Evolutionary conservation across 2,329 filamentous ascomycete genomes (phyloP), one percentile per base, ranked within the genome.

Genomic region (Fusarium mundagurra): DNA sequence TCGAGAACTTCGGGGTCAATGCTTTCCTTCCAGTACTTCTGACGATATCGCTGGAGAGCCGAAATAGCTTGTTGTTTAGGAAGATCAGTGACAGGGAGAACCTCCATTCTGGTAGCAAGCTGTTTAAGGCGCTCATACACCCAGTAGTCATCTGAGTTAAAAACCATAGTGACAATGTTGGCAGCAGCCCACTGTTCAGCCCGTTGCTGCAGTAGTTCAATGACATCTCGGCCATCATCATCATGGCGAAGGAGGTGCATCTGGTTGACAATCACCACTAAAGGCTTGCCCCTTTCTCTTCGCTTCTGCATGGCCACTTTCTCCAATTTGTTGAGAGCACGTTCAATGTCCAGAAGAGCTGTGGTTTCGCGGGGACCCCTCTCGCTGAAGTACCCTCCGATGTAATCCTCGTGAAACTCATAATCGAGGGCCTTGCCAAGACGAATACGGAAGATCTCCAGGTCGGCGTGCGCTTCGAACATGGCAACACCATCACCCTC

Each of bases 91-190:
- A 99, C 92, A 14, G 94, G 91, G 43, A 97, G 92, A 9, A 99
- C 93, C 80, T 98, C 95, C 94, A 99, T 97, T 51, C 96, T 91
- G 5, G 95, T 98, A 7, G 95, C 94, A 67, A 98, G 92, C 81
- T 94, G 92, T 86, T 98, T 98, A 60, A 99, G 85, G 20, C 95
- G 90, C 82, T 99, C 96, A 79, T 98, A 98, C 1, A 99, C 93
- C 96, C 96, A 99, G 84, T 98, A 99, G 81, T 98, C 96, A 82
- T 99, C 96, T 61, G 92, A 95, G 83, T 98, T 98, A 85, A 99
- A 95, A 39, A 99, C 92, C 87, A 94, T 90, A 3, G 96, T 98
- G 36, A 97, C 94, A 14, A 99, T 88, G 74, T 94, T 96, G 27
- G 93, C 91, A 3, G 96, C 96, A 3, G 96, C 96, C 96, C 96